Evolutionary conservation across 2,329 filamentous ascomycete genomes (phyloP).

Genomic region (Calonectria montana): DNA sequence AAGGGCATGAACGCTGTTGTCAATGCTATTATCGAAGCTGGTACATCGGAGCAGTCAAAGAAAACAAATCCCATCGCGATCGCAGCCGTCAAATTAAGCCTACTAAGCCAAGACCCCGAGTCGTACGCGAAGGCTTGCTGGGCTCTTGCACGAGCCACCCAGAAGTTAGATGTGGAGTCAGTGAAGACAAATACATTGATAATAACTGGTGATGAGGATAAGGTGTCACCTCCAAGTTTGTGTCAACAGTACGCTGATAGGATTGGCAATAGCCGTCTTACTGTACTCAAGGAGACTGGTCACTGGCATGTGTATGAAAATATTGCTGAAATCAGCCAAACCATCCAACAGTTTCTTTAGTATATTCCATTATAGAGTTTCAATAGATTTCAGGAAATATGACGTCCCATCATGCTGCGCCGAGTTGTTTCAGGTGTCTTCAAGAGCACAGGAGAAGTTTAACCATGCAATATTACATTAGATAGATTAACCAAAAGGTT

Average conservation of each 20-base stretch:
- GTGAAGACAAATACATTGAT: slow-evolving; percentile 50
- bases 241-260: slow-evolving; percentile 45
- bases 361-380: neutral
- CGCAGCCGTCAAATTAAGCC: slow-evolving; percentile 54
- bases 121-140: slow-evolving; percentile 66
- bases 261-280: slow-evolving; percentile 43
- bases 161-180: slow-evolving; percentile 47
- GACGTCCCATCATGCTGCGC: too few relatives aligned
- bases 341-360: slow-evolving; percentile 20
- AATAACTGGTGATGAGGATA: slow-evolving; percentile 59
- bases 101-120: slow-evolving; percentile 62
- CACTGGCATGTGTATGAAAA: slow-evolving; percentile 65
- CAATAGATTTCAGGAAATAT: too few relatives aligned
- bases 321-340: slow-evolving; percentile 46
- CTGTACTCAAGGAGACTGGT: slow-evolving; percentile 54
- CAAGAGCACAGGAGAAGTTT: too few relatives aligned
- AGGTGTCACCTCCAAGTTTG: slow-evolving; percentile 50
- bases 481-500: too few relatives aligned
- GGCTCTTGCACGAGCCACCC: slow-evolving; percentile 56
- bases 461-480: too few relatives aligned
- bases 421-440: too few relatives aligned
- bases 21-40: slow-evolving; percentile 48
- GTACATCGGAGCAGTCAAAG: slow-evolving; percentile 11
- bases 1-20: slow-evolving; percentile 58
- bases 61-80: slow-evolving; percentile 51